A percentile compares a stretch with the other conserved stretches of the same genome.
phyloP scores from a whole-genome alignment of 2,329 filamentous ascomycete species.

The Talaromyces islandicus region DNA sequence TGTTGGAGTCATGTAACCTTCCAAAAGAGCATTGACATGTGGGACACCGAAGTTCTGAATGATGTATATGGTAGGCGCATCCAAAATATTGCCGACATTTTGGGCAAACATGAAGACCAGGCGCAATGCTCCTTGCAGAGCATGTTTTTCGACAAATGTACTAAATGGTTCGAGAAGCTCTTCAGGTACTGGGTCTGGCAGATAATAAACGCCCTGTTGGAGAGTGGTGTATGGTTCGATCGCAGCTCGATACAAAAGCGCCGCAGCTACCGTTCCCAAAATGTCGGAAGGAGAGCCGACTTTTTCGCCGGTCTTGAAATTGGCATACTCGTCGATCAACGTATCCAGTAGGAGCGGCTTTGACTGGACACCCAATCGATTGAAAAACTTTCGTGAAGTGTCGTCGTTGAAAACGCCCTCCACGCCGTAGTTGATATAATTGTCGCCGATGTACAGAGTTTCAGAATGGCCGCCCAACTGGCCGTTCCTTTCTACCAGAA shows the following conservation, averaged over 20 bases:
- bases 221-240: not conserved
- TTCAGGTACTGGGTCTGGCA: constrained; percentile 38
- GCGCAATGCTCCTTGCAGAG: constrained; percentile 31
- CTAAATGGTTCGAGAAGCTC: constrained; percentile 45
- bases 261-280: not conserved
- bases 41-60: not conserved
- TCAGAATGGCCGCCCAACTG: constrained; percentile 29
- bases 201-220: constrained; percentile 17
- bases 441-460: constrained; percentile 19
- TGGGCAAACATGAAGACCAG: not conserved
- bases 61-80: constrained; percentile 5
- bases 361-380: not conserved
- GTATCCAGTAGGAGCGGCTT: not conserved
- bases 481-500: constrained; percentile 28
- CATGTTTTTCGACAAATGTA: constrained; percentile 44
- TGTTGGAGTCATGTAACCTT: not conserved
- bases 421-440: not conserved
- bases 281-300: constrained; percentile 8
- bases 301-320: not conserved
- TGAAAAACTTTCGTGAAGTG: not conserved
- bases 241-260: not conserved
- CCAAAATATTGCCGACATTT: constrained; percentile 24
- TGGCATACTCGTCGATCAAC: not conserved
- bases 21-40: not conserved
- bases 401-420: not conserved